Base-by-base conservation (phyloP, 768 basidiomycete genomes). In the Podaxis carcinomalis region DNA sequence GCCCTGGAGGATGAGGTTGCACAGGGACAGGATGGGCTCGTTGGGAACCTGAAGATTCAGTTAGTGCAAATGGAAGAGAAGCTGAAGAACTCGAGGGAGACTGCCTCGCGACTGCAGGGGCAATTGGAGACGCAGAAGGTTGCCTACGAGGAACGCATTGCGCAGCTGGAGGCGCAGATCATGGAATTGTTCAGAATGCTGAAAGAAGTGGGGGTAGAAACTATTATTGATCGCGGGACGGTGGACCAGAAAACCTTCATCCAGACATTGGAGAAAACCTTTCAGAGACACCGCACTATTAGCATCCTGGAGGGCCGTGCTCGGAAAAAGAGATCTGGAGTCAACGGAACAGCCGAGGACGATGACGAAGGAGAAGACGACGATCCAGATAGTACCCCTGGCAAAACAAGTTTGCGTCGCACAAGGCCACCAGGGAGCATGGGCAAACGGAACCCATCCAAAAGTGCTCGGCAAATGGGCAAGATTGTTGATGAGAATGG, bases 141-240 rank as follows among this genome's bases (percentile, higher is more conserved):
- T 14, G 85, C 83, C 13, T 95, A 95, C 68, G 91, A 95, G 68
- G 91, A 93, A 60, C 86, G 86, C 66, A 93, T 98, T 59, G 80
- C 84, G 3, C 92, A 96, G 71, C 85, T 96, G 13, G 94, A 97
- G 69, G 83, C 88, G 11, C 92, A 97, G 77, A 95, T 96, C 63
- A 85, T 91, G 81, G 95, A 97, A 70, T 74, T 98, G 16, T 98
- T 95, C 77, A 82, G 89, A 66, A 96, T 97, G 93, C 78, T 98
- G 57, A 91, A 87, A 70, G 92, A 96, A 68, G 83, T 90, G 37
- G 87, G 89, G 13, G 83, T 93, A 39, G 89, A 92, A 59, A 83
- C 81, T 63, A 85, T 95, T 62, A 75, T 91, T 19, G 90, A 88
- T 70, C 80, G 76, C 25, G 82, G 82, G 46, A 82, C 78, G 6